Evolutionary conservation across 495 filamentous ascomycete genomes (phyloP).

Genomic region (Evansstolkia leycettana): DNA sequence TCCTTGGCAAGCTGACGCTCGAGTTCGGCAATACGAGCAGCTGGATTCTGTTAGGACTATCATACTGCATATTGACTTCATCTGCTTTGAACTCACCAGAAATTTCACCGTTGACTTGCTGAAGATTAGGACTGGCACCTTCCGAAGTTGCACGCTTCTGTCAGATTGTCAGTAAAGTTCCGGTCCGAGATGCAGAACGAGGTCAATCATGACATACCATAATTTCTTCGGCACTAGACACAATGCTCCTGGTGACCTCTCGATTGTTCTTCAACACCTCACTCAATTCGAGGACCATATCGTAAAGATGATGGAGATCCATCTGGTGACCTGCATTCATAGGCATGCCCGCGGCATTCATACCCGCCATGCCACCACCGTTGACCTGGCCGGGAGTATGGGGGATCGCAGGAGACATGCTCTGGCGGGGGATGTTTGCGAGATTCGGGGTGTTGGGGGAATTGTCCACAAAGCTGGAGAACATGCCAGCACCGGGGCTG

Average conservation of each 20-base stretch:
- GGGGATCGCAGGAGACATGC: constrained; percentile 21
- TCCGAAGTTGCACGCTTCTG: constrained; percentile 34
- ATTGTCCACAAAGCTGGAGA: constrained; percentile 21
- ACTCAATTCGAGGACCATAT: constrained; percentile 71
- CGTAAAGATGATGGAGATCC: constrained; percentile 75
- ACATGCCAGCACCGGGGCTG: constrained; percentile 18
- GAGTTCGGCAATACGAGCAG: constrained; percentile 37
- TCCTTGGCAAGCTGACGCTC: constrained; percentile 39
- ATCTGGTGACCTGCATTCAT: constrained; percentile 76
- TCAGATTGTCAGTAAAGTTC: too few species aligned
- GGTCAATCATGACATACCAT: constrained; percentile 26
- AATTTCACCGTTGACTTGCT: constrained; percentile 38
- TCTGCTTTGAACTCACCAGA: constrained; percentile 29
- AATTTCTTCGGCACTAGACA: constrained; percentile 52
- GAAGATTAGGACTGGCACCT: constrained; percentile 26
- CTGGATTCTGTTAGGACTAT: constrained; percentile 9
- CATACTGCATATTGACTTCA: background rate
- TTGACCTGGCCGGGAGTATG: constrained; percentile 36
- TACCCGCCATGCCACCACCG: constrained; percentile 44
- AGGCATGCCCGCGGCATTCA: constrained; percentile 40
- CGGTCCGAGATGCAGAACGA: too few species aligned
- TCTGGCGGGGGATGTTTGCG: constrained; percentile 23
- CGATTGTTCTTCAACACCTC: constrained; percentile 66
- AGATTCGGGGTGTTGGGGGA: constrained; percentile 19
- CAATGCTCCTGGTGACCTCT: constrained; percentile 61